phyloP scores from a whole-genome alignment of 2,329 filamentous ascomycete species.

The Diaporthe sp. region DNA sequence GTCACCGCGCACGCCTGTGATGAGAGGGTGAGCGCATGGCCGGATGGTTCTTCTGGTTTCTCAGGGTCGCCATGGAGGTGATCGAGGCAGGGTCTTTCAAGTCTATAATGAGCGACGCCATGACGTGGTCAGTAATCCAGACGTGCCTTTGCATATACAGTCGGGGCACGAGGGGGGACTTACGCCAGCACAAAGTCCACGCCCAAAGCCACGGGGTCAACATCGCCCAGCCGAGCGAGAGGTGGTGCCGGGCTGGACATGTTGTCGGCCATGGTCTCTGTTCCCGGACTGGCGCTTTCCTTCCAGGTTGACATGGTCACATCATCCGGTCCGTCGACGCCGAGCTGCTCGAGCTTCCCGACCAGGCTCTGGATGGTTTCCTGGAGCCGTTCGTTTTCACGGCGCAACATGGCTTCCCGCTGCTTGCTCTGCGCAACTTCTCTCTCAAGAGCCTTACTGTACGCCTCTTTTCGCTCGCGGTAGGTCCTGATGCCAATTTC shows the following conservation, averaged over 20 bases:
- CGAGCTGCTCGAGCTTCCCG: slow-evolving; percentile 34
- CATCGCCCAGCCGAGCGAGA: slow-evolving; percentile 35
- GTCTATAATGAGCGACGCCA: slow-evolving; percentile 28
- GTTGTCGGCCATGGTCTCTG: not conserved
- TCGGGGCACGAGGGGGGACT: not conserved
- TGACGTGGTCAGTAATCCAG: not conserved
- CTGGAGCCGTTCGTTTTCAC: slow-evolving; percentile 37
- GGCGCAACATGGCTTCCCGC: slow-evolving; percentile 39
- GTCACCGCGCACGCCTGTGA: slow-evolving; percentile 36
- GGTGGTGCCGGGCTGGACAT: not conserved
- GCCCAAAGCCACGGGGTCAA: slow-evolving; percentile 40
- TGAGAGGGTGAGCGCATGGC: slow-evolving; percentile 43
- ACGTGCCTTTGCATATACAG: too few relatives aligned
- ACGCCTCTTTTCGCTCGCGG: slow-evolving; percentile 44
- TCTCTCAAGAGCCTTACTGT: slow-evolving; percentile 42
- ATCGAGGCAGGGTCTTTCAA: slow-evolving; percentile 43
- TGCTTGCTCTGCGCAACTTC: slow-evolving; percentile 38
- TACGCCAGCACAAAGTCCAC: slow-evolving; percentile 49
- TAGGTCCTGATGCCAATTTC: slow-evolving; percentile 39
- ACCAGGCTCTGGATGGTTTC: slow-evolving; percentile 36
- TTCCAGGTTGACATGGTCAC: not conserved
- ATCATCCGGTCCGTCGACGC: slow-evolving; percentile 31
- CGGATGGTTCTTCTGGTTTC: slow-evolving; percentile 40
- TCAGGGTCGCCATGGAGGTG: slow-evolving; percentile 42
- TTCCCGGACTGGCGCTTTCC: too few relatives aligned